Conservation (phyloP, 495 filamentous ascomycete genomes). For the Darksidea phi region DNA sequence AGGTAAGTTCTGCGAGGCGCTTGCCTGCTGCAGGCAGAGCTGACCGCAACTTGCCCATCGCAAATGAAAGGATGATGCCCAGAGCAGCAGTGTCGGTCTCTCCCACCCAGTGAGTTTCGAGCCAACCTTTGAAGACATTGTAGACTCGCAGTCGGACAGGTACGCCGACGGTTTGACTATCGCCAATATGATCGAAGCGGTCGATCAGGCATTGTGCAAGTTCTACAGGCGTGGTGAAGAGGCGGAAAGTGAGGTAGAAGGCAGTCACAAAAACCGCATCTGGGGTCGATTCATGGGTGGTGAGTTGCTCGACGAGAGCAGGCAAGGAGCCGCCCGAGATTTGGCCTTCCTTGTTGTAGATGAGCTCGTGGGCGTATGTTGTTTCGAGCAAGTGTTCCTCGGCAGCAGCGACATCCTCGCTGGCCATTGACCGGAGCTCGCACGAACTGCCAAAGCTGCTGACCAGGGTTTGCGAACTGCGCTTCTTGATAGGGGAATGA, state of each 20-base stretch:
- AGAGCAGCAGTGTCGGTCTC: conserved; percentile 74
- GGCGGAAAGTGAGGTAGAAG: conserved; percentile 95
- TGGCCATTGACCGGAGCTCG: conserved; percentile 43
- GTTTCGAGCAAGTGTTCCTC: conserved; percentile 81
- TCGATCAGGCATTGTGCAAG: conserved; percentile 80
- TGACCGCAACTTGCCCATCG: conserved; percentile 64
- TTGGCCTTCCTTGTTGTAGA: conserved; percentile 91
- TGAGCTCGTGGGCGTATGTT: conserved; percentile 84
- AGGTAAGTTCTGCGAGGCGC: conserved; percentile 71
- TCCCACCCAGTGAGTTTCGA: conserved; percentile 92
- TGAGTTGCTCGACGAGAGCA: conserved; percentile 89
- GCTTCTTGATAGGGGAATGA: conserved; percentile 45
- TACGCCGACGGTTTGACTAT: conserved; percentile 66
- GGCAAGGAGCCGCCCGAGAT: conserved; percentile 90
- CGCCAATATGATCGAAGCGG: conserved; percentile 86
- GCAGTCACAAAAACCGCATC: conserved; percentile 90
- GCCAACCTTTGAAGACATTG: conserved; percentile 95
- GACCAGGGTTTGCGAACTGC: conserved; percentile 35
- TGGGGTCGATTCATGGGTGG: conserved; percentile 88
- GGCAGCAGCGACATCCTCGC: conserved; percentile 70
- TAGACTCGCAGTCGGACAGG: conserved; percentile 89
- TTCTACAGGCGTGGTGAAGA: conserved; percentile 80
- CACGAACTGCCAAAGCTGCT: conserved; percentile 45
- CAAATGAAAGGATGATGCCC: conserved; percentile 72
- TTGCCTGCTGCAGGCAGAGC: conserved; percentile 74